A percentile compares a stretch with the other conserved stretches of the same genome.
Conservation (phyloP, 176 grass and related monocot species). For the Oryza rufipogon region DNA sequence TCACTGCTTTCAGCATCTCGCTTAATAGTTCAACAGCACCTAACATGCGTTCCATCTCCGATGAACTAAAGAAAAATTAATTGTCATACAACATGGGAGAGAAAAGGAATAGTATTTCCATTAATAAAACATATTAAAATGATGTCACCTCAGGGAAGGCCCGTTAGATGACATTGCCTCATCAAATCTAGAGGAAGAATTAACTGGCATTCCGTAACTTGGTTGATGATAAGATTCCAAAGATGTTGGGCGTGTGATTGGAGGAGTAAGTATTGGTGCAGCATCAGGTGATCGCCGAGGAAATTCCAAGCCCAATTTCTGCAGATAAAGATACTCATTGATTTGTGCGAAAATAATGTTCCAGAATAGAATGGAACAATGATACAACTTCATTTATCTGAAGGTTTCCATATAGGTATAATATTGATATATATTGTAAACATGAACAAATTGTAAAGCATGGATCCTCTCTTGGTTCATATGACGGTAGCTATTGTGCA, state of each 20-base stretch:
- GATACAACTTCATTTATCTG: too few species aligned
- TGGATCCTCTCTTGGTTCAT: too few species aligned
- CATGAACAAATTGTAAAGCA: too few species aligned
- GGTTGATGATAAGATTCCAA: slow-evolving; percentile 40
- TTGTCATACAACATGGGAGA: slow-evolving; percentile 6
- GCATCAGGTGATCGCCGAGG: slow-evolving; percentile 59
- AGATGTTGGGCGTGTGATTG: slow-evolving; percentile 35
- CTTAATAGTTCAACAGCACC: slow-evolving; percentile 63
- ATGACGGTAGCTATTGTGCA: too few species aligned
- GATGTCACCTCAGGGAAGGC: slow-evolving; percentile 56
- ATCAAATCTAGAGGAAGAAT: slow-evolving; percentile 67
- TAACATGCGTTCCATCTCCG: slow-evolving; percentile 61
- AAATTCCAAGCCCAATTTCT: slow-evolving; percentile 78
- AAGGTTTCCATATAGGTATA: too few species aligned
- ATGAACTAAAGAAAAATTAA: slow-evolving; percentile 44
- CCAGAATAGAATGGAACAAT: too few species aligned
- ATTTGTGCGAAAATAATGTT: not conserved
- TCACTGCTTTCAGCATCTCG: slow-evolving; percentile 81
- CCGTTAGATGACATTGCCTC: slow-evolving; percentile 76
- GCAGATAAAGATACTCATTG: slow-evolving; percentile 30
- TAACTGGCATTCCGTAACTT: slow-evolving; percentile 57
- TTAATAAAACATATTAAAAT: not conserved
- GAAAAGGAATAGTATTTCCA: slow-evolving; percentile 10
- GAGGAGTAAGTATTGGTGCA: slow-evolving; percentile 70
- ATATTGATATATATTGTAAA: too few species aligned